Evolutionary conservation across 2,329 filamentous ascomycete species (phyloP), one percentile per base, ranked within the genome.

Genomic region (Lizonia empirigonia): DNA sequence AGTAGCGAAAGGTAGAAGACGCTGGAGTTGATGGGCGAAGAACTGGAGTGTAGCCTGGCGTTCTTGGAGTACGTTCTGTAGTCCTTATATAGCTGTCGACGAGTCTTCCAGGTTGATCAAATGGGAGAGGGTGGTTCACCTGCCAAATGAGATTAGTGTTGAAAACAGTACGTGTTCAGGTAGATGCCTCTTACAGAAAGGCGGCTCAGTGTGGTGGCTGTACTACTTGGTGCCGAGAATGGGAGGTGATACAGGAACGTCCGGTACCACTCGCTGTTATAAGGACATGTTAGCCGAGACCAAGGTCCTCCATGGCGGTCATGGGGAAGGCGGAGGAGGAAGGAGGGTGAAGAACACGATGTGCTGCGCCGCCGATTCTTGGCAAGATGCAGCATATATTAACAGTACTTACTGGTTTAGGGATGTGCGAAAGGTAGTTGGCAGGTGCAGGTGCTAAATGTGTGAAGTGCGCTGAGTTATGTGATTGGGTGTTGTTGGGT

Each of bases 381-480:
- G 65, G 67, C 65, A 59, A 54, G 42, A 61, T 50, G 68, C 63
- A 59, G 36, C 50, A 53, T 46, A 69, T 58, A 68, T 68, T 68
- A 61, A 42, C 18, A 24, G 13, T 56, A 55, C 65, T 70, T 70
- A 68, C 67, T 65, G 46, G 46, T 59, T 63, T 68, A 67, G 64
- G 65, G 62, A 66, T 68, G 58, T 66, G 58, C 44, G 55, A 55
- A 62, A 55, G 30, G 39, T 53, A 44, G 50, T 39, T 47, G 48
- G 49, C 52, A 39, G 44, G 16, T 29, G 15, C 20, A 26, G 12
- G 20, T 34, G 18, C 41, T 60, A 49, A 57, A 53, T 39, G 38
- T 60, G n/a, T 50, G 45, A 55, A 55, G 48, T 49, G 37, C 52
- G 55, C 40, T 30, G 39, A 46, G 42, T 33, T 34, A 44, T 45